phyloP scores from a whole-genome alignment of 768 basidiomycete species.

The Termitomyces sp. region DNA sequence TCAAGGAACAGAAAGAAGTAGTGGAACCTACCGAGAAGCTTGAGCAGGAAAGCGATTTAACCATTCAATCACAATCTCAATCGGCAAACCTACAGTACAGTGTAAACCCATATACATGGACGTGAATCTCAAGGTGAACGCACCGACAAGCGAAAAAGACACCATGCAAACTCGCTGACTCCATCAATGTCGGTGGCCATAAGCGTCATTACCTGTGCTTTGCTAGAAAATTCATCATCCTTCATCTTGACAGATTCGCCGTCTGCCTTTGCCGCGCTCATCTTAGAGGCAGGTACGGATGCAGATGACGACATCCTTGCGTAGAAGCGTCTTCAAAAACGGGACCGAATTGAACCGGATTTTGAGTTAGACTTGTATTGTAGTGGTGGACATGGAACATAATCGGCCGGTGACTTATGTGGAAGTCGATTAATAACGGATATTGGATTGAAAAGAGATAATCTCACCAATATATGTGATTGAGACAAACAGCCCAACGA shows the following conservation, averaged over 20 bases:
- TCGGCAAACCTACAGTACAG: too few species aligned
- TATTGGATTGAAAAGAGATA: background rate
- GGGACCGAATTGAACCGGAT: constrained; percentile 77
- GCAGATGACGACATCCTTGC: too few species aligned
- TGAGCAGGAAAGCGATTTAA: constrained; percentile 75
- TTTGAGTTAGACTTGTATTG: too few species aligned
- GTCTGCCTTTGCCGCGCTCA: too few species aligned
- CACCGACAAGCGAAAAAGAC: constrained; percentile 69
- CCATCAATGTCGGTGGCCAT: constrained; percentile 91
- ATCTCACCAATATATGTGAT: constrained; percentile 28
- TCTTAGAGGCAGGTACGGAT: too few species aligned
- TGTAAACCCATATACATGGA: background rate
- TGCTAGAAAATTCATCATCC: too few species aligned
- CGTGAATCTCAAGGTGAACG: too few species aligned
- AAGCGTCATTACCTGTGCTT: too few species aligned
- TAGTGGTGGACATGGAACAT: too few species aligned
- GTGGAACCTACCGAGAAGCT: constrained; percentile 53
- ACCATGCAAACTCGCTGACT: constrained; percentile 80
- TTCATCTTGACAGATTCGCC: too few species aligned
- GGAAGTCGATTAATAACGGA: background rate
- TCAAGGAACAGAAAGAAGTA: background rate
- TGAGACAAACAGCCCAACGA: too few species aligned
- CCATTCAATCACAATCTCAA: constrained; percentile 72
- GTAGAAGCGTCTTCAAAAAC: constrained; percentile 85
- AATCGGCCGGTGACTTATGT: constrained; percentile 55